Conservation (phyloP, 148 eudicot species). For the Rhododendron williamsianum region DNA sequence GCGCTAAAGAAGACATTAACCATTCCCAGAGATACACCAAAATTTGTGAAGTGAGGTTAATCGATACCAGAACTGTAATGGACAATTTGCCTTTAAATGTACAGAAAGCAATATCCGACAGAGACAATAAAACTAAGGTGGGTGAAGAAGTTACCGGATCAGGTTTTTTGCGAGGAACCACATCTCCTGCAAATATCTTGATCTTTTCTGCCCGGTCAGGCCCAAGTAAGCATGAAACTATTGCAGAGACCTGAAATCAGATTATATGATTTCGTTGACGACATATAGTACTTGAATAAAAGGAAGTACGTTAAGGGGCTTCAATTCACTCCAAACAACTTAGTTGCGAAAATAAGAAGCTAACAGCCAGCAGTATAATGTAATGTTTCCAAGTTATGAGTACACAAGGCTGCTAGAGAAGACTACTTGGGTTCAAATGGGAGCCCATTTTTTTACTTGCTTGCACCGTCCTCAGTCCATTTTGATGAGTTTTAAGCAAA, state of each 20-base stretch:
- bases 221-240: conserved; percentile 90
- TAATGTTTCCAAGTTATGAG: not conserved
- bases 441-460: not conserved
- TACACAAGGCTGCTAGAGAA: not conserved
- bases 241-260: conserved; percentile 80
- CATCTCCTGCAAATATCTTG: conserved; percentile 91
- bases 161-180: conserved; percentile 95
- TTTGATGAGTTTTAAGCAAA: not conserved
- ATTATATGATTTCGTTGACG: not conserved
- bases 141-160: conserved; percentile 61
- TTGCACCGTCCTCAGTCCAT: not conserved
- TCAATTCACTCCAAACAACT: not conserved
- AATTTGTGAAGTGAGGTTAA: too few species aligned
- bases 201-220: conserved; percentile 84
- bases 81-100: not conserved
- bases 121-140: not conserved
- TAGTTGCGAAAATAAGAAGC: not conserved
- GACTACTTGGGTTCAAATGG: not conserved
- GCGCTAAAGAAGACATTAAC: not conserved
- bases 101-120: not conserved
- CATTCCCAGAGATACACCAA: not conserved
- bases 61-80: not conserved
- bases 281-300: too few species aligned
- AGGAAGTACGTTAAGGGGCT: not conserved
- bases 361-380: not conserved